Conservation (phyloP, 2,329 filamentous ascomycete genomes). For the Epichloe sylvatica region DNA sequence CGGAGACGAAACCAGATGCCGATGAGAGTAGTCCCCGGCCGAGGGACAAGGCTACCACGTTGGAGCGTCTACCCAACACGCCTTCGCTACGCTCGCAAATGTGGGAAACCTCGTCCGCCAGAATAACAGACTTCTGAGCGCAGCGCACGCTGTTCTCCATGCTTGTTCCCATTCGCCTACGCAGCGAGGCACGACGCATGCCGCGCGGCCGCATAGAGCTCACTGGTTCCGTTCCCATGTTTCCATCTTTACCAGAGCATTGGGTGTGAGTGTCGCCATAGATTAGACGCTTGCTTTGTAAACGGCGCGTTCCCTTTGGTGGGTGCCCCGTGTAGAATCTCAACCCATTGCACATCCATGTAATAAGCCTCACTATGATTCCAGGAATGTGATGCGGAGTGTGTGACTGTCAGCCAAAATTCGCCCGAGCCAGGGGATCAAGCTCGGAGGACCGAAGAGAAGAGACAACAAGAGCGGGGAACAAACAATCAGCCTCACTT, state of each 20-base stretch:
- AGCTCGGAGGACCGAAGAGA: too few relatives aligned
- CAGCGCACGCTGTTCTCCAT: background rate
- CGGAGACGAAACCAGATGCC: background rate
- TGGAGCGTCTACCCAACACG: background rate
- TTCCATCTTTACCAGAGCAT: too few relatives aligned
- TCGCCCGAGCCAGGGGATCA: too few relatives aligned
- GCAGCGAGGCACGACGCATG: too few relatives aligned
- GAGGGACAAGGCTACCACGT: background rate
- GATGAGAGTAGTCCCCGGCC: background rate
- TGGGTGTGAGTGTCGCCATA: too few relatives aligned
- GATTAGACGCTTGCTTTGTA: too few relatives aligned
- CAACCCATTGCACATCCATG: background rate
- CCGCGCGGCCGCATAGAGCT: too few relatives aligned
- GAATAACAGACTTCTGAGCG: background rate
- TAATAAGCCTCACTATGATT: background rate
- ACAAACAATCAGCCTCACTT: too few relatives aligned
- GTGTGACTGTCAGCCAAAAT: too few relatives aligned
- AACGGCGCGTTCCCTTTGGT: background rate
- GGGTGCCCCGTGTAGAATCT: background rate
- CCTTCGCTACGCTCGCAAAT: background rate
- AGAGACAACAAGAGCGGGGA: too few relatives aligned
- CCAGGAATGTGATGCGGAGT: too few relatives aligned
- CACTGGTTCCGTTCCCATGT: too few relatives aligned
- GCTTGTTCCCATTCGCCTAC: background rate
- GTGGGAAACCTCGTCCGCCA: slow-evolving; percentile 1